These are phyloP conservation scores for Salvia sclarea DNA, from an alignment of 305 asterid species.

Conservation along the genomic window DNA sequence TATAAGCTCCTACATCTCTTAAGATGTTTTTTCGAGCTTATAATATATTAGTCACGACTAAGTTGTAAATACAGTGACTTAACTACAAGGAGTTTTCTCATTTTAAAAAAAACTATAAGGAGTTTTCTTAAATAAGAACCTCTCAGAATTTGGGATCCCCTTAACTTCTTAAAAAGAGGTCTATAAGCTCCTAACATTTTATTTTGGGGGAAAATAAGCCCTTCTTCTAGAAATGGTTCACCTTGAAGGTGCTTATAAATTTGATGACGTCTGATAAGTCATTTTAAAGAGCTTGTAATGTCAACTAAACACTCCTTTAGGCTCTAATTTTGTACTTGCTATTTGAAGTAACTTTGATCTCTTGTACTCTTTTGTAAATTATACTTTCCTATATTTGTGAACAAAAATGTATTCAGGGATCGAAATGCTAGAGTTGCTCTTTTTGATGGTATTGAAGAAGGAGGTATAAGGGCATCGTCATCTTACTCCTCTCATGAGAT, in stretches of 20 bases:
- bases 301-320: not conserved
- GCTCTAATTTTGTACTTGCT: not conserved
- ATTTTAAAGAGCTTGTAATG: not conserved
- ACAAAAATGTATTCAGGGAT: conserved; percentile 54
- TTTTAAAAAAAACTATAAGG: too few species aligned
- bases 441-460: conserved; percentile 97
- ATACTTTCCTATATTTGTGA: conserved; percentile 1
- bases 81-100: too few species aligned
- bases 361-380: not conserved
- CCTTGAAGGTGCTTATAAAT: not conserved
- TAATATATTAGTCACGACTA: too few species aligned
- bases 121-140: too few species aligned
- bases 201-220: not conserved
- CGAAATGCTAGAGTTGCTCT: conserved; percentile 75
- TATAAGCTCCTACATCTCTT: too few species aligned
- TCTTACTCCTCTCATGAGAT: conserved; percentile 81
- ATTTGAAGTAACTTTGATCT: not conserved
- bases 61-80: too few species aligned
- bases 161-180: too few species aligned
- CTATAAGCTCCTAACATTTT: not conserved
- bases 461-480: conserved; percentile 80
- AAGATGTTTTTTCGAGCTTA: too few species aligned
- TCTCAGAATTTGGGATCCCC: too few species aligned
- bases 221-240: too few species aligned
- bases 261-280: not conserved